phyloP scores from a whole-genome alignment of 2,329 filamentous ascomycete species.

The Daldinia eschscholtzii region DNA sequence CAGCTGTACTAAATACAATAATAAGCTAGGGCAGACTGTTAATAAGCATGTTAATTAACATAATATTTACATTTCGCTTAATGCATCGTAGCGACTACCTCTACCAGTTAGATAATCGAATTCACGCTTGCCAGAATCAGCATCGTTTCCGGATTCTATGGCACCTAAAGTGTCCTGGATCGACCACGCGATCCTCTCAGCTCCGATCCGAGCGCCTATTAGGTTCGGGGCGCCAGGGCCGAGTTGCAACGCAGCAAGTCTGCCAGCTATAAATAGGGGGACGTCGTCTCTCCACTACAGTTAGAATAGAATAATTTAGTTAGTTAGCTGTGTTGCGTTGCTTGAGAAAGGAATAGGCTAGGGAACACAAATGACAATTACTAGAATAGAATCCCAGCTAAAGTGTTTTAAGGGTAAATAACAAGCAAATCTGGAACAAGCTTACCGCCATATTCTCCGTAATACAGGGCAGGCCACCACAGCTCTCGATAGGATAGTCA shows the following conservation, averaged over 20 bases:
- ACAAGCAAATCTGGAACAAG: neutral
- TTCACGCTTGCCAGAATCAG: constrained; percentile 44
- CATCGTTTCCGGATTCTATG: constrained; percentile 42
- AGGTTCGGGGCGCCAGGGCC: constrained; percentile 81
- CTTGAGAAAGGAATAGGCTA: neutral
- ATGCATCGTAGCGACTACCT: constrained; percentile 57
- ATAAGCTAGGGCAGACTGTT: too few relatives aligned
- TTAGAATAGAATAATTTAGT: neutral
- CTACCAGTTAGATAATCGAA: constrained; percentile 55
- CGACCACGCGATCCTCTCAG: constrained; percentile 79
- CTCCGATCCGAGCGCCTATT: constrained; percentile 78
- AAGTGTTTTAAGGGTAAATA: neutral
- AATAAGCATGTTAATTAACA: neutral
- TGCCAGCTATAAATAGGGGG: constrained; percentile 78
- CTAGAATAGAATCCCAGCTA: neutral
- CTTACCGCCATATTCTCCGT: constrained; percentile 75
- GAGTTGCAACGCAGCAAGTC: constrained; percentile 74
- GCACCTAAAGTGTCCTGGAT: constrained; percentile 69
- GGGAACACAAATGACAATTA: neutral
- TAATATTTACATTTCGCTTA: constrained; percentile 33
- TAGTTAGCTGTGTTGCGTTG: constrained; percentile 9
- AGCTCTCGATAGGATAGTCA: constrained; percentile 71
- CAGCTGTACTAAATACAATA: too few relatives aligned
- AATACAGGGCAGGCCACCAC: constrained; percentile 77
- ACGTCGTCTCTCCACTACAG: constrained; percentile 74